Conservation (phyloP, 192 early-diverging fungal genomes). For the Bifiguratus adelaidae region DNA sequence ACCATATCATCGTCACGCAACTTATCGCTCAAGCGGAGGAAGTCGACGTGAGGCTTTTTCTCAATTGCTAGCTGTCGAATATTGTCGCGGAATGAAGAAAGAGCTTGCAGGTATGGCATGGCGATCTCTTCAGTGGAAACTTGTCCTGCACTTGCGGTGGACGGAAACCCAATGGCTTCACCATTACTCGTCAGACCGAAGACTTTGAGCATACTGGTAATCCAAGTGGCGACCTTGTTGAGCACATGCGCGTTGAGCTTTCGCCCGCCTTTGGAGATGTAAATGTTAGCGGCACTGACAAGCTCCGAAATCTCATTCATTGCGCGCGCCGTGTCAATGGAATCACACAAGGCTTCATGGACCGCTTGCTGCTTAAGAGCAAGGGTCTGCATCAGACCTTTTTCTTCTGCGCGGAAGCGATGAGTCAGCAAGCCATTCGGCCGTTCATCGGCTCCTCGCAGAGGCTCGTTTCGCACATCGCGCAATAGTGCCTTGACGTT, state of each 20-base stretch:
- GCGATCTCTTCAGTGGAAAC: conserved; percentile 42
- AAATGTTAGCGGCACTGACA: conserved; percentile 70
- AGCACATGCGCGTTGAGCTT: conserved; percentile 58
- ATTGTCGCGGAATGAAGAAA: conserved; percentile 84
- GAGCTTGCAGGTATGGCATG: conserved; percentile 68
- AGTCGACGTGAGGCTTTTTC: conserved; percentile 23
- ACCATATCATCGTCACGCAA: conserved; percentile 83
- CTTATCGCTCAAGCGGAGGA: conserved; percentile 75
- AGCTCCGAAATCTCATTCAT: conserved; percentile 74
- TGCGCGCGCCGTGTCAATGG: conserved; percentile 79
- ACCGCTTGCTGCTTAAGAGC: conserved; percentile 54
- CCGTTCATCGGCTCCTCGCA: conserved; percentile 13
- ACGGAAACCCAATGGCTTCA: conserved; percentile 57
- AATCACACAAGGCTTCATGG: conserved; percentile 85
- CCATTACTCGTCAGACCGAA: conserved; percentile 74
- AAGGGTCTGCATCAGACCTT: conserved; percentile 55
- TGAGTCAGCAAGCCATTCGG: conserved; percentile 36
- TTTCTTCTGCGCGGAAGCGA: conserved; percentile 60
- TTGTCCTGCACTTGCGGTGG: conserved; percentile 22
- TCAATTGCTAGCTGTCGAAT: conserved; percentile 63
- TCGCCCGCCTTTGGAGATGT: conserved; percentile 51
- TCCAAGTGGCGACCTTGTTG: conserved; percentile 68
- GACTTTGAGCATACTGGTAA: conserved; percentile 63
- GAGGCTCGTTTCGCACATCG: conserved; percentile 53
- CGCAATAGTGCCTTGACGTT: conserved; percentile 69